Base-by-base conservation (phyloP, 139 green algal genomes). In the Chlorella sp. region DNA sequence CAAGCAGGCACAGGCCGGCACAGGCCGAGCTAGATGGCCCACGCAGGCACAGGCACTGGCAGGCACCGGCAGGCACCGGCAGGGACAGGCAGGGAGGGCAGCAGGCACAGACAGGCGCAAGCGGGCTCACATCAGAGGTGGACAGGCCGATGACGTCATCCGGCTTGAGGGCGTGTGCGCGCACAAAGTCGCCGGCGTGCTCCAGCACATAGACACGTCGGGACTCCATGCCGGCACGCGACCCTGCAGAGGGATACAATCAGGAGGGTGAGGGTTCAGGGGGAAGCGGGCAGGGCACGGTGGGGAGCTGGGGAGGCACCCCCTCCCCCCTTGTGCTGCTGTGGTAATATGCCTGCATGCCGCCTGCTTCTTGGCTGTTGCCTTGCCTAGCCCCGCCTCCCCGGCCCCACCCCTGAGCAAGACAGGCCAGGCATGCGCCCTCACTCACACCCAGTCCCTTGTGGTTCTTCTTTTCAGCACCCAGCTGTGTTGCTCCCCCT, bases 141-240 rank as follows among this genome's bases (percentile, higher is more conserved):
- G 93, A 92, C 34, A 97, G 89, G 77, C 94, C 95, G 68, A 97
- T 87, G 53, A 94, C 93, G 86, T 97, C 94, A 16, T 95, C 95
- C 11, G 90, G 77, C 2, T 81, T 88, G 12, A 97, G 89, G 61
- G 79, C 71, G 42, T 96, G 91, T n/a, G 83, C 60, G 48, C 91
- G 90, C 69, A 93, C 77, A 73, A 88, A 93, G 34, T 93, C 91
- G 16, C 84, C 92, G 3, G 95, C 93, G 71, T 96, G 93, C 91
- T 97, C 95, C 86, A 97, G 82, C 83, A 97, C 95, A 34, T 96
- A 97, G 82, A 97, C 95, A 0, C 95, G 94, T 66, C 95, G 94
- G n/a, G 92, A 93, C 92, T 97, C 95, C 80, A 89, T 88, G 57
- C 95, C 87, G 26, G 78, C 42, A 22, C 84, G 84, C 1, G 84